phyloP scores from a whole-genome alignment of 1,139 yeast species.

The Hyphopichia wangnamkhiaoensis region DNA sequence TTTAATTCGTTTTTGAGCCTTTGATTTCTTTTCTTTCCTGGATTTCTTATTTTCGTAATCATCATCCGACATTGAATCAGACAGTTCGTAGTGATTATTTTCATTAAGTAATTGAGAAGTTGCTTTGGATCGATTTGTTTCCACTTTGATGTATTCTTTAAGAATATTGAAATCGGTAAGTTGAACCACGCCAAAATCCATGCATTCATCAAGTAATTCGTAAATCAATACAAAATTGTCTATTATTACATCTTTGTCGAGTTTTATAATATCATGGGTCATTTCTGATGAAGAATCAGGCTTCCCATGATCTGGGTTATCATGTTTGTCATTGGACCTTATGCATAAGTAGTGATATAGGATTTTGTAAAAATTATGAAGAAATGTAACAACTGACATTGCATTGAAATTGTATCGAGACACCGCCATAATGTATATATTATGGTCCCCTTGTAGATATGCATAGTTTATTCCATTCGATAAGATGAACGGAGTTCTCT shows the following conservation, averaged over 20 bases:
- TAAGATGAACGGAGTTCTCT: conserved; percentile 32
- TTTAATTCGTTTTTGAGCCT: conserved; percentile 17
- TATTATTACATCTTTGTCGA: conserved; percentile 34
- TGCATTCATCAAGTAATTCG: conserved; percentile 47
- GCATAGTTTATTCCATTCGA: conserved; percentile 33
- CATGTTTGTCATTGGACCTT: conserved; percentile 4
- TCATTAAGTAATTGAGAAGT: conserved; percentile 10
- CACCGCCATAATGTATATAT: conserved; percentile 33
- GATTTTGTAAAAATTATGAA: conserved; percentile 33
- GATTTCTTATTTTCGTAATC: conserved; percentile 11
- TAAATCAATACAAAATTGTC: conserved; percentile 43
- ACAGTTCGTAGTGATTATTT: conserved; percentile 12
- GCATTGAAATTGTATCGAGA: conserved; percentile 36
- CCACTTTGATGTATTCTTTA: conserved; percentile 46
- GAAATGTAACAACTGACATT: conserved; percentile 43
- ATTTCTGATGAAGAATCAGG: too few relatives aligned
- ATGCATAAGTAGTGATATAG: conserved; percentile 32
- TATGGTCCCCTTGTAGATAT: conserved; percentile 30
- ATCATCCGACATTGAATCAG: conserved; percentile 14
- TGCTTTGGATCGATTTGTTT: conserved; percentile 31
- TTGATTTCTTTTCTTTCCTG: conserved; percentile 10
- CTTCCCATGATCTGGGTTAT: not conserved
- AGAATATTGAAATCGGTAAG: conserved; percentile 46
- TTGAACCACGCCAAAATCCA: conserved; percentile 47
- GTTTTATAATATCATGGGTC: conserved; percentile 2